A percentile compares a stretch with the other conserved stretches of the same genome.
Conservation (phyloP, 2,329 filamentous ascomycete species). For the Didymella keratinophila region DNA sequence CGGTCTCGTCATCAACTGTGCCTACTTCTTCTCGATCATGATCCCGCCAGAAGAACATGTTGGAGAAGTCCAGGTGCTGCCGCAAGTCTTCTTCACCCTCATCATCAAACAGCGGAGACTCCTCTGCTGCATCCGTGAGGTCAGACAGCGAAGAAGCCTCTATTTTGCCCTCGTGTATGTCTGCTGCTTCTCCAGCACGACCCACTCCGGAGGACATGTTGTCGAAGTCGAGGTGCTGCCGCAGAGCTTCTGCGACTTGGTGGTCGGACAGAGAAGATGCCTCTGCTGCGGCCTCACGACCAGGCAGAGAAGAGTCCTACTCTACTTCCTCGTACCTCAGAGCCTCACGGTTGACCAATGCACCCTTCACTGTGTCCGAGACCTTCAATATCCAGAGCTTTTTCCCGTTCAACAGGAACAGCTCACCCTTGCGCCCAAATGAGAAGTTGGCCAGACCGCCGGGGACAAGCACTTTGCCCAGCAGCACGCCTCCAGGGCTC, state of each 20-base stretch:
- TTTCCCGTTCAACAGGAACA: conserved; percentile 58
- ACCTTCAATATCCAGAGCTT: conserved; percentile 27
- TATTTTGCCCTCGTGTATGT: too few relatives aligned
- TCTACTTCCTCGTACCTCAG: conserved; percentile 17
- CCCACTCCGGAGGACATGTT: too few relatives aligned
- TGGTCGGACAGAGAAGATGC: too few relatives aligned
- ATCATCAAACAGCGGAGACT: background rate
- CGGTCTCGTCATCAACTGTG: background rate
- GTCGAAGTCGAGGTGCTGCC: too few relatives aligned
- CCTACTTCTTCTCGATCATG: background rate
- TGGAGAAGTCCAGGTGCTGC: background rate
- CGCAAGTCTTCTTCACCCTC: background rate
- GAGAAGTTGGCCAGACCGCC: conserved; percentile 59
- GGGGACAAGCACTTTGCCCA: conserved; percentile 46
- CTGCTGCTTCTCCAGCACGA: too few relatives aligned
- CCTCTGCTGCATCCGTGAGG: conserved; percentile 8
- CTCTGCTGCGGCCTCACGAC: too few relatives aligned
- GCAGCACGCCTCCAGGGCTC: conserved; percentile 52
- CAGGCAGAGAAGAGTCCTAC: background rate
- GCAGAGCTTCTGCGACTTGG: too few relatives aligned
- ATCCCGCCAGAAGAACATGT: background rate
- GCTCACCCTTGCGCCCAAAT: conserved; percentile 55
- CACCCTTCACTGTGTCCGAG: conserved; percentile 20
- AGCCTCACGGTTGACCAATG: conserved; percentile 15
- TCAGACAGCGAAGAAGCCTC: too few relatives aligned